phyloP scores from a whole-genome alignment of 768 basidiomycete species.

The Russula olivacea region DNA sequence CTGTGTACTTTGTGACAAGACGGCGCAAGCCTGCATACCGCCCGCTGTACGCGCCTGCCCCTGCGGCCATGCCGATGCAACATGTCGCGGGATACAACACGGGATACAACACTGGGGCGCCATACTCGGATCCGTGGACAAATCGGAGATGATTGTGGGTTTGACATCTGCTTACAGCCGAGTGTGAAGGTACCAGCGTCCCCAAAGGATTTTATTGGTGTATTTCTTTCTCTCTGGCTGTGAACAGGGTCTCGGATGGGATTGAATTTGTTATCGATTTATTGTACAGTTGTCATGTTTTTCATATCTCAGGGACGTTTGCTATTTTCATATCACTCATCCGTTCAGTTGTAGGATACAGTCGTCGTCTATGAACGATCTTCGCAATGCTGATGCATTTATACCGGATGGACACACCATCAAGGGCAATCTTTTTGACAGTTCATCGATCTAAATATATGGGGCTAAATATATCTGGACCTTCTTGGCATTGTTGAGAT shows the following conservation, averaged over 20 bases:
- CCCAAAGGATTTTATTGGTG: neutral
- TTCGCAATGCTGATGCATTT: neutral
- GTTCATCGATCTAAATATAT: too few relatives aligned
- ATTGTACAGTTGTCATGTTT: neutral
- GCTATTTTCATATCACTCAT: neutral
- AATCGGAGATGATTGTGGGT: neutral
- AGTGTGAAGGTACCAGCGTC: neutral
- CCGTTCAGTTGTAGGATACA: neutral
- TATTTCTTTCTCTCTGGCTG: neutral
- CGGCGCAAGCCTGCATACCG: slow-evolving; percentile 8
- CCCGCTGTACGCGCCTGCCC: slow-evolving; percentile 6
- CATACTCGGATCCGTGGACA: slow-evolving; percentile 7
- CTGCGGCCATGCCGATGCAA: slow-evolving; percentile 10
- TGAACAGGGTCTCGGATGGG: neutral
- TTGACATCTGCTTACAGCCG: neutral
- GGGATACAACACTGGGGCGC: neutral
- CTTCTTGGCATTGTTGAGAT: too few relatives aligned
- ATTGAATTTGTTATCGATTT: neutral
- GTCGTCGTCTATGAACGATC: neutral
- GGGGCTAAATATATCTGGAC: too few relatives aligned
- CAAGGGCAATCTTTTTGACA: neutral
- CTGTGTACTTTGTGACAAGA: neutral
- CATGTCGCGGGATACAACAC: slow-evolving; percentile 7
- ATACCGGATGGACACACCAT: neutral
- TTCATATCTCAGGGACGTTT: neutral